Conservation (phyloP, 1,284 basidiomycete genomes). For the Boletellus deceptivus region DNA sequence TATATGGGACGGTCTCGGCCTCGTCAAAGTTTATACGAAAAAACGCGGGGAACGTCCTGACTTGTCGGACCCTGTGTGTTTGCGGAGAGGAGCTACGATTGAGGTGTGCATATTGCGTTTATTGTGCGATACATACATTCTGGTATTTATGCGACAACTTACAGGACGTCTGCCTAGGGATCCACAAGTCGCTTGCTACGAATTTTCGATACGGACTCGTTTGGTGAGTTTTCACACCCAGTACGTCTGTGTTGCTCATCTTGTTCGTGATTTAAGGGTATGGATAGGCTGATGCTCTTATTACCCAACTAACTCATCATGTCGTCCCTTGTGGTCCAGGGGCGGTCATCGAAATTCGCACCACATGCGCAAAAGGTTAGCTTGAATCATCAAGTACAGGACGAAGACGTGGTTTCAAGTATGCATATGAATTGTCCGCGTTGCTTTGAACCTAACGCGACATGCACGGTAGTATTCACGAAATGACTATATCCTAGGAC, state of each 20-base stretch:
- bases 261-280: constrained; percentile 18
- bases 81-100: constrained; percentile 89
- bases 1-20: constrained; percentile 85
- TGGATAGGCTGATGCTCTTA: constrained; percentile 4
- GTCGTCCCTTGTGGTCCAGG: constrained; percentile 44
- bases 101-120: constrained; percentile 52
- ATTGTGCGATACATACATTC: background rate
- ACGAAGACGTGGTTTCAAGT: constrained; percentile 95
- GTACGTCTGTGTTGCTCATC: background rate
- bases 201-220: constrained; percentile 94
- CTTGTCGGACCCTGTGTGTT: constrained; percentile 87
- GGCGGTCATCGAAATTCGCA: constrained; percentile 86
- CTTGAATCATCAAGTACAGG: constrained; percentile 81
- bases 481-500: constrained; percentile 15
- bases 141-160: background rate
- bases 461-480: constrained; percentile 38
- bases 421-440: constrained; percentile 35
- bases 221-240: constrained; percentile 53
- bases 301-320: constrained; percentile 19
- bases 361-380: constrained; percentile 95
- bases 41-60: constrained; percentile 94
- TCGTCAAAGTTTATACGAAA: constrained; percentile 96
- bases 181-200: constrained; percentile 84
- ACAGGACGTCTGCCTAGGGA: constrained; percentile 85
- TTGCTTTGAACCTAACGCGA: constrained; percentile 1